Base-by-base conservation (phyloP, 805 yeast species). In the Wickerhamiella spandovensis region DNA sequence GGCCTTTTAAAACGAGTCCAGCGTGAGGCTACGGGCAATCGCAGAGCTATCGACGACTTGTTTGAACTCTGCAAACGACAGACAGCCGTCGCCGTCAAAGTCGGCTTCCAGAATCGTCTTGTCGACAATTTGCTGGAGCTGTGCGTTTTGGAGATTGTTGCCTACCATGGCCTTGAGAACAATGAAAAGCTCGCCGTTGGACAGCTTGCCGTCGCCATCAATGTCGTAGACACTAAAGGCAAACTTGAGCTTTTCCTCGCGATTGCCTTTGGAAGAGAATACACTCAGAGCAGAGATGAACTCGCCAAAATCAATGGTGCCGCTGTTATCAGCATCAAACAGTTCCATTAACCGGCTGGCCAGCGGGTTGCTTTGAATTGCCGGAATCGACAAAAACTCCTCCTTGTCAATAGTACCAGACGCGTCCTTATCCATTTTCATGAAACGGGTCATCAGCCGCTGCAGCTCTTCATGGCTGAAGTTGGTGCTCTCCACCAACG, bases 101-200 rank as follows among this genome's bases (percentile, higher is more conserved):
- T 89, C 97, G 48, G 87, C 89, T 64, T 90, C 97, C 79, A 87
- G 78, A 56, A 94, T 88, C 0, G 98, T 88, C 66, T 94, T 81
- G 65, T 92, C 97, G n/a, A 90, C 97, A 48, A 92, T 78, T 66
- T 94, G 97, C 65, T 92, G 99, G 50, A 92, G 73, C 61, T 92
- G 95, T 24, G 78, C 79, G 52, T 85, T 95, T 54, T 79, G 82
- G 51, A 94, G 68, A 61, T 92, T 88, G 58, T 79, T 82, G 1
- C 97, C 98, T 24, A 94, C 98, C 98, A 92, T 92, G 78, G 86
- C 84, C 67, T 92, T 85, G 69, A 92, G 72, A 41, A 92, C 97
- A 41, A 90, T 73, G 61, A 82, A 92, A 51, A 92, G 67, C 67
- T 92, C 99, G 22, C 98, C 99, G 63, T 90, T 90, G 2, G 97